phyloP scores from a whole-genome alignment of 139 green algal species.

The Zygnema circumcarinatum region DNA sequence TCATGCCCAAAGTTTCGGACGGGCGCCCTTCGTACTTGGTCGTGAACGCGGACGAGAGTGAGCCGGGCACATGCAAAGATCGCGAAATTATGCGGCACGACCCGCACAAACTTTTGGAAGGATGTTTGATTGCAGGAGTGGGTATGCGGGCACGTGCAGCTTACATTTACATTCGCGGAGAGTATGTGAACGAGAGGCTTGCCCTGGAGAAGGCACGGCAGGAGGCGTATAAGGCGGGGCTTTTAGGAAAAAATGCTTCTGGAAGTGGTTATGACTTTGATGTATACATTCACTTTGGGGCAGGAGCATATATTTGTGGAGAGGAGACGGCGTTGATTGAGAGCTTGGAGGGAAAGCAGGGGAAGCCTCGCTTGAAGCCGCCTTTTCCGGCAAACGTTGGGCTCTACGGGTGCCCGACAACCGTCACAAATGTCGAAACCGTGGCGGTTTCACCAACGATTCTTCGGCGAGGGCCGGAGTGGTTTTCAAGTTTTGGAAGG shows the following conservation, averaged over 20 bases:
- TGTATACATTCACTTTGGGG: slow-evolving; percentile 91
- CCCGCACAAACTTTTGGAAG: slow-evolving; percentile 85
- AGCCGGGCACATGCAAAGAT: slow-evolving; percentile 97
- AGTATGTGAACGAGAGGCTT: slow-evolving; percentile 94
- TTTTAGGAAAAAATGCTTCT: slow-evolving; percentile 91
- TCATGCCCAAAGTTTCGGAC: slow-evolving; percentile 96
- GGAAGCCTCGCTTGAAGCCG: slow-evolving; percentile 96
- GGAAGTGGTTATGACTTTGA: slow-evolving; percentile 93
- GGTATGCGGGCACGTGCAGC: slow-evolving; percentile 86
- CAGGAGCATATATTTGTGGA: slow-evolving; percentile 98
- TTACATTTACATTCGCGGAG: slow-evolving; percentile 98
- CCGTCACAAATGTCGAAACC: slow-evolving; percentile 97
- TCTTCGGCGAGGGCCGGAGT: slow-evolving; percentile 90
- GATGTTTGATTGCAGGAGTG: slow-evolving; percentile 90
- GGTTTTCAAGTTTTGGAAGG: slow-evolving; percentile 93
- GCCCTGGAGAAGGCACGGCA: slow-evolving; percentile 59
- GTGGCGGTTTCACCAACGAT: slow-evolving; percentile 97
- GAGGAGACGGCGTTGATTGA: slow-evolving; percentile 98
- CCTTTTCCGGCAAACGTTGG: slow-evolving; percentile 95
- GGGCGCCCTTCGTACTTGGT: slow-evolving; percentile 93
- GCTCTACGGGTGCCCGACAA: slow-evolving; percentile 96
- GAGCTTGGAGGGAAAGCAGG: slow-evolving; percentile 94
- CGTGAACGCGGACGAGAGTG: slow-evolving; percentile 95
- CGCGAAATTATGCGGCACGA: slow-evolving; percentile 63
- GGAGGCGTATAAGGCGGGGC: slow-evolving; percentile 65